Evolutionary conservation across 169 alveolate species (phyloP), one percentile per base, ranked within the genome.

Genomic region (Eimeria praecox): DNA sequence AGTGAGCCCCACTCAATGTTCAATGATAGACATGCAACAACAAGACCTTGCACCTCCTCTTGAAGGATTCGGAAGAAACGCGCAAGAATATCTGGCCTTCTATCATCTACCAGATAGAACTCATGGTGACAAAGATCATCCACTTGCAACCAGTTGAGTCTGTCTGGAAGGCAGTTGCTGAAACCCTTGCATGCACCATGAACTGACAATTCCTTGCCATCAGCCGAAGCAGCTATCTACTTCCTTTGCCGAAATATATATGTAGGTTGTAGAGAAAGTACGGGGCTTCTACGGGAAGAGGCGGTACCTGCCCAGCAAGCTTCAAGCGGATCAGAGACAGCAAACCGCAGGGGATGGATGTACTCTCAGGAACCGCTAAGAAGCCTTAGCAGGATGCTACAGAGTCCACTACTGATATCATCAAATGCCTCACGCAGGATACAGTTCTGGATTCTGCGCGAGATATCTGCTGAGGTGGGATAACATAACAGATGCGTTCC

Each of bases 361-460:
- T 87, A 87, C 40, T 59, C 83, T 12, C 83, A 87, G 33, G 85
- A 87, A 62, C 94, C 94, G 46, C 64, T 87, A 24, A 87, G 64
- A 59, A 0, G 46, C 42, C 62, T 87, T 16, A 87, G 83, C 59
- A 62, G n/a, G 33, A 38, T 87, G 82, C 33, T 87, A 8, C 80
- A 87, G 35, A 87, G 27, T 46, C 94, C 94, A 49, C 44, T 64
- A 40, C 66, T 62, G 35, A 33, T 87, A 24, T n/a, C 83, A 38
- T 40, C 94, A 12, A 64, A 64, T 64, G 80, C 94, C 66, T 59
- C 94, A 22, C 82, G 94, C 52, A 62, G 94, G 24, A 87, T 59
- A 24, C 94, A 87, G 44, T 87, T 87, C 66, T 87, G 94, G 94
- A 40, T 87, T 14, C 49, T 87, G 35, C 94, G 94, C 83, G 94